These are phyloP conservation scores for Chrysosporium keratinophilum DNA, from an alignment of 2,329 filamentous ascomycete species.

Conservation along the genomic window DNA sequence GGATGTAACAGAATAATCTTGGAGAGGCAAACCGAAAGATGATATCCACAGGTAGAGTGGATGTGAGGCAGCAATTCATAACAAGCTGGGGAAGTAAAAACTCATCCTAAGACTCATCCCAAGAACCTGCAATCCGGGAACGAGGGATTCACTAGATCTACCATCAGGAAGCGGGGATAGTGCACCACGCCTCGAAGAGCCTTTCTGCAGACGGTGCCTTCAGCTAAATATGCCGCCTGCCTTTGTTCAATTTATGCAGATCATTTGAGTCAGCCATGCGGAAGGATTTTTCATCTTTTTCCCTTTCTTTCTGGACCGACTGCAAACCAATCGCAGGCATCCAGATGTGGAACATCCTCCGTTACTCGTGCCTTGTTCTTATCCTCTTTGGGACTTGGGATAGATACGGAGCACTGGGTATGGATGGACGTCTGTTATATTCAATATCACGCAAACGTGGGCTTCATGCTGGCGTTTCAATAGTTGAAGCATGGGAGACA, in stretches of 20 bases:
- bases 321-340: neutral
- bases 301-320: neutral
- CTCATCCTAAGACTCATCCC: neutral
- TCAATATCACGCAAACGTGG: conserved; percentile 6
- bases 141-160: conserved; percentile 1
- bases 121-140: neutral
- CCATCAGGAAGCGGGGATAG: neutral
- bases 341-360: neutral
- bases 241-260: conserved; percentile 9
- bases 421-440: neutral
- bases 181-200: neutral
- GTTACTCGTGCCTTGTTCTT: conserved; percentile 2
- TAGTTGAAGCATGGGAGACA: too few relatives aligned
- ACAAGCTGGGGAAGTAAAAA: neutral
- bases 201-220: neutral
- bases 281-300: neutral
- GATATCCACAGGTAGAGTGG: neutral
- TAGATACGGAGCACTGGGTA: neutral
- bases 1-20: neutral
- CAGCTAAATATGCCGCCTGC: neutral
- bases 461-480: neutral
- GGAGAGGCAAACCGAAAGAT: neutral
- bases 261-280: conserved; percentile 1
- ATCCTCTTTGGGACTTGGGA: neutral
- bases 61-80: neutral